A percentile compares a stretch with the other conserved stretches of the same genome.
These are phyloP conservation scores for Plasmodium ovale DNA, from an alignment of 169 alveolate genomes.

Conservation along the genomic window DNA sequence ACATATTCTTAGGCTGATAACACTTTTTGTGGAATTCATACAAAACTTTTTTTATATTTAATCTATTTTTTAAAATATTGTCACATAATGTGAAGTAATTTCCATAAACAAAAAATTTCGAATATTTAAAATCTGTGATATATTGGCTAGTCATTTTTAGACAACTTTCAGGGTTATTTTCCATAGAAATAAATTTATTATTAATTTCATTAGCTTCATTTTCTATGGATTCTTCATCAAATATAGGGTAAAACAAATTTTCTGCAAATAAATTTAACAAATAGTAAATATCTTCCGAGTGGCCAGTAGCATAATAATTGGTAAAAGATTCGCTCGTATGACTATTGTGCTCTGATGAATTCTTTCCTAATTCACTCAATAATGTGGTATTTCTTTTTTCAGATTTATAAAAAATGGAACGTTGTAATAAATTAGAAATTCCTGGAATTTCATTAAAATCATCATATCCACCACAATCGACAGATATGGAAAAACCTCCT, in stretches of 20 bases:
- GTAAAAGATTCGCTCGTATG: slow-evolving; percentile 46
- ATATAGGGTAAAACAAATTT: slow-evolving; percentile 69
- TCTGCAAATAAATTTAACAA: slow-evolving; percentile 68
- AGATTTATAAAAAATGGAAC: slow-evolving; percentile 63
- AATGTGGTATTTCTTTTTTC: slow-evolving; percentile 73
- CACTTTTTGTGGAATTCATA: slow-evolving; percentile 56
- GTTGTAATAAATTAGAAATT: slow-evolving; percentile 65
- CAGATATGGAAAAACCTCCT: slow-evolving; percentile 73
- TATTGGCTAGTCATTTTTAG: slow-evolving; percentile 44
- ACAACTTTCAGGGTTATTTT: slow-evolving; percentile 48
- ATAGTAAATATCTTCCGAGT: slow-evolving; percentile 62
- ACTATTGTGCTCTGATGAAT: slow-evolving; percentile 58
- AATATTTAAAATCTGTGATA: slow-evolving; percentile 69
- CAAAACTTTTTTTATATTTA: slow-evolving; percentile 46
- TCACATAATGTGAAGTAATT: slow-evolving; percentile 69
- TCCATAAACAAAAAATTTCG: slow-evolving; percentile 59
- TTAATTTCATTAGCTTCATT: slow-evolving; percentile 54
- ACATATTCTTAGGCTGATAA: slow-evolving; percentile 75
- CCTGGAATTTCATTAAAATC: slow-evolving; percentile 74
- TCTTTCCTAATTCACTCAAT: slow-evolving; percentile 56
- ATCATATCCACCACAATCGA: slow-evolving; percentile 74
- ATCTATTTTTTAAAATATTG: slow-evolving; percentile 57
- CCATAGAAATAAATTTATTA: slow-evolving; percentile 61
- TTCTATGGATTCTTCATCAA: slow-evolving; percentile 57
- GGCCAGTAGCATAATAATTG: slow-evolving; percentile 41